Conservation (phyloP, 1,284 basidiomycete genomes). For the Malassezia psittaci region DNA sequence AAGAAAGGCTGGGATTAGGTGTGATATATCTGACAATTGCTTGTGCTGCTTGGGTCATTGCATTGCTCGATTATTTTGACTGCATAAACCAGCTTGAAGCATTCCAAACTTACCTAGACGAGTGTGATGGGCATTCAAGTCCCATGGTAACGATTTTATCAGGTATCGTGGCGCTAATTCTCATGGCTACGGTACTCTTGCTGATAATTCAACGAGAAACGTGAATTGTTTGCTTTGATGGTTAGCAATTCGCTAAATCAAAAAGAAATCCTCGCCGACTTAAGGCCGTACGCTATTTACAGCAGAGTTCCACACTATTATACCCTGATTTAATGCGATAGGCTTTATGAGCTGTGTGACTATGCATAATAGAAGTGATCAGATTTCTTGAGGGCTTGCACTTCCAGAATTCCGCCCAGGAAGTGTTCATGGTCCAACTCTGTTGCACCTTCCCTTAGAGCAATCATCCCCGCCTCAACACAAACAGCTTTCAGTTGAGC, state of each 20-base stretch:
- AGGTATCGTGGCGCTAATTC: constrained; percentile 3
- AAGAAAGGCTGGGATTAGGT: background rate
- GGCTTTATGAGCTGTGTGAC: background rate
- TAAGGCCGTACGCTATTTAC: no score
- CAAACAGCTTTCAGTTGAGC: constrained; percentile 55
- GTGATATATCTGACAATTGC: constrained; percentile 8
- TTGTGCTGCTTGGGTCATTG: constrained; percentile 1
- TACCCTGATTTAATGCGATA: no score
- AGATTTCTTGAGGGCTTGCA: constrained; percentile 48
- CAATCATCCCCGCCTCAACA: constrained; percentile 97
- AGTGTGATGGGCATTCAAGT: constrained; percentile 14
- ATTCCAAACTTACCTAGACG: constrained; percentile 13
- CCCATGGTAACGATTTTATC: constrained; percentile 8
- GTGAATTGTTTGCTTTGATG: no score
- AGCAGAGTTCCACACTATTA: no score
- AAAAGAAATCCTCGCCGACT: background rate
- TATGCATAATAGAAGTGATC: constrained; percentile 41
- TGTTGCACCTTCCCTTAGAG: constrained; percentile 82
- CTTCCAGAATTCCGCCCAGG: constrained; percentile 46
- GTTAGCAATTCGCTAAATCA: background rate
- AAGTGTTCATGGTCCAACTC: constrained; percentile 47
- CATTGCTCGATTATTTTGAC: constrained; percentile 11
- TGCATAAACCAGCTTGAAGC: constrained; percentile 9
- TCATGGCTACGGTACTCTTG: constrained; percentile 11
- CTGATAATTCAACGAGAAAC: constrained; percentile 13